Evolutionary conservation across 176 grass and related monocot species (phyloP), one percentile per base, ranked within the genome.

Genomic region (Eleusine coracana): DNA sequence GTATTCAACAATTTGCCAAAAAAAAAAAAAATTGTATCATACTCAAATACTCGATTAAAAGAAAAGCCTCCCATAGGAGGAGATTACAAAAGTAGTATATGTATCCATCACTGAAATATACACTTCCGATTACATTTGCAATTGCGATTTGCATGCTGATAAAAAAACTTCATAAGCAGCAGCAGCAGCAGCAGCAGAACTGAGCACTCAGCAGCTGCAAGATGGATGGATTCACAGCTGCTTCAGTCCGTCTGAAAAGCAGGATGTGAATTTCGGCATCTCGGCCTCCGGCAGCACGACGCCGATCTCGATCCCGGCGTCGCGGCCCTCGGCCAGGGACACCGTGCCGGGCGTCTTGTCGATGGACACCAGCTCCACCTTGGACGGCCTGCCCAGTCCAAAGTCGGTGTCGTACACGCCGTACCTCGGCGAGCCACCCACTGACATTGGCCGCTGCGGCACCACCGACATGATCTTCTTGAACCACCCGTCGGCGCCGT

Each of bases 331-430:
- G 0, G 96, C 93, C 42, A 99, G 69, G 5, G 96, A 96, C 68
- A 99, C 85, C 6, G 96, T 99, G 40, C 96, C 96, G 3, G 91
- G 96, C 10, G 96, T 99, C 80, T 99, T 93, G 85, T 94, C 91
- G 46, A 99, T 94, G 71, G 96, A 92, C 45, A 88, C 61, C 73
- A 96, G 82, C 89, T 99, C 96, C 27, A 99, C 96, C 79, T 96
- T 99, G 52, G 3, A 44, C 7, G 93, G 96, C 68, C 62, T 77
- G 3, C 95, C 92, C 8, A 86, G 83, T 5, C 96, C 96, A 25
- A 99, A 96, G 67, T 99, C 91, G 6, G 86, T 79, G 3, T 82
- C 96, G 82, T 99, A 99, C 50, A 95, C 89, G 73, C 80, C 74
- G 77, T 93, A 99, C 80, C 89, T 64, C 7, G 96, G 96, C 17